A percentile compares a stretch with the other conserved stretches of the same genome.
These are phyloP conservation scores for Diaporthe longicolla DNA, from an alignment of 2,329 filamentous ascomycete genomes.

Conservation along the genomic window DNA sequence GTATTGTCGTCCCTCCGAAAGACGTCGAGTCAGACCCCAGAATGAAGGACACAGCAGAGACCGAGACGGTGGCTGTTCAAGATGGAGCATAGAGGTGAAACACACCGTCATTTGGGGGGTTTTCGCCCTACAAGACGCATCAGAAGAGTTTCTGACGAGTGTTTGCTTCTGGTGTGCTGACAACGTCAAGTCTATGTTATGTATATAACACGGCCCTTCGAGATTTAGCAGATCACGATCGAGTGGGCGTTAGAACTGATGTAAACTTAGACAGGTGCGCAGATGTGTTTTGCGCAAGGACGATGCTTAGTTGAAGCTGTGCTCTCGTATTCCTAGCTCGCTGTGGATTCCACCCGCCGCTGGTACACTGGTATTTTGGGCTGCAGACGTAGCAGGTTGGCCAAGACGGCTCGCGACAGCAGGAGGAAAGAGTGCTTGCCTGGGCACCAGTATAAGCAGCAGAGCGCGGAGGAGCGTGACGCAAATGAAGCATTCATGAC, in stretches of 20 bases:
- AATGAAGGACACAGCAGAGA: constrained; percentile 56
- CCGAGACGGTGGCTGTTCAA: constrained; percentile 41
- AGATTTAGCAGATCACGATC: background rate
- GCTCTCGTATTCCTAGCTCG: background rate
- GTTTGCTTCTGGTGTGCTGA: background rate
- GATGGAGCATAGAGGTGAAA: constrained; percentile 31
- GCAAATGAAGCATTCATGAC: background rate
- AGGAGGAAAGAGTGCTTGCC: background rate
- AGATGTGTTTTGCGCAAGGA: no score
- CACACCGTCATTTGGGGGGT: no score
- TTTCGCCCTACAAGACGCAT: no score
- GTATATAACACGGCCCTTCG: background rate
- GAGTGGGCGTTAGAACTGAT: background rate
- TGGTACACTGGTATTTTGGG: no score
- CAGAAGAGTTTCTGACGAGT: no score
- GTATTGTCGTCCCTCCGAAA: constrained; percentile 64
- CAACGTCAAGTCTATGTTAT: no score
- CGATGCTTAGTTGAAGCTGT: background rate
- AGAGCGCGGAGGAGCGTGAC: background rate
- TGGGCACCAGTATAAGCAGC: background rate
- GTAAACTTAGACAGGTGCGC: background rate
- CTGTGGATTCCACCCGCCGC: background rate
- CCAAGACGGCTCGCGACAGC: background rate
- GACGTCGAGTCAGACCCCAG: constrained; percentile 60
- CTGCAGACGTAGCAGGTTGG: background rate